phyloP scores from a whole-genome alignment of 2,329 filamentous ascomycete genomes.

The Fusarium newnesense region DNA sequence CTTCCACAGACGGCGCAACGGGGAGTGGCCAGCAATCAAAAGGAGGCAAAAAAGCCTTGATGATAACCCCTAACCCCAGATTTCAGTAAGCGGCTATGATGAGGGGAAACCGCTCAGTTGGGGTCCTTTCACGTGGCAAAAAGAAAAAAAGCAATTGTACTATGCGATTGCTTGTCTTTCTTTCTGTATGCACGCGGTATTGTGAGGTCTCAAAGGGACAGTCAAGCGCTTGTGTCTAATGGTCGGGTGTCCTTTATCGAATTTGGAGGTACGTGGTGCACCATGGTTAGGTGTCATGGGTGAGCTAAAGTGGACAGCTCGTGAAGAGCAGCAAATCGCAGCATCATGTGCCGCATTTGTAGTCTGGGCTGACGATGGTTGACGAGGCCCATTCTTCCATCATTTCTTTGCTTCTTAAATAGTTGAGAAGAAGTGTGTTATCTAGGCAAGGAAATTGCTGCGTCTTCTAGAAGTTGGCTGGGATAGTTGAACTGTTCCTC shows the following conservation, averaged over 20 bases:
- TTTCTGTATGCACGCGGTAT: neutral
- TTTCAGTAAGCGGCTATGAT: conserved; percentile 9
- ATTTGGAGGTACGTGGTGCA: conserved; percentile 6
- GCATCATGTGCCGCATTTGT: conserved; percentile 30
- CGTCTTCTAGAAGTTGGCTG: neutral
- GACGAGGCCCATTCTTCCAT: neutral
- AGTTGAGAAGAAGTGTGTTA: neutral
- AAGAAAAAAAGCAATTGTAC: neutral
- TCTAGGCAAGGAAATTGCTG: neutral
- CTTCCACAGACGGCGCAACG: conserved; percentile 13
- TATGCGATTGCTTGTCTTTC: conserved; percentile 15
- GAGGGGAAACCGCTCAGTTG: conserved; percentile 24
- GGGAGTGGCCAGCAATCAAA: conserved; percentile 25
- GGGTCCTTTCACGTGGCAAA: conserved; percentile 21
- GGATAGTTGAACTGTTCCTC: neutral
- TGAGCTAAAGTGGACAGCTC: conserved; percentile 12
- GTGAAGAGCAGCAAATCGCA: conserved; percentile 10
- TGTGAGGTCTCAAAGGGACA: neutral
- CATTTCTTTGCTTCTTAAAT: conserved; percentile 1
- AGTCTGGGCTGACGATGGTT: conserved; percentile 18
- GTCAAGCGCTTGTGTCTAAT: conserved; percentile 23
- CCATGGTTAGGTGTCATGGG: neutral
- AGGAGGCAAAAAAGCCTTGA: neutral
- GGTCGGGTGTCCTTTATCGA: conserved; percentile 24
- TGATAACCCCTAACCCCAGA: conserved; percentile 23